phyloP scores from a whole-genome alignment of 176 grass and related monocot species.

The Oryza brachyantha region DNA sequence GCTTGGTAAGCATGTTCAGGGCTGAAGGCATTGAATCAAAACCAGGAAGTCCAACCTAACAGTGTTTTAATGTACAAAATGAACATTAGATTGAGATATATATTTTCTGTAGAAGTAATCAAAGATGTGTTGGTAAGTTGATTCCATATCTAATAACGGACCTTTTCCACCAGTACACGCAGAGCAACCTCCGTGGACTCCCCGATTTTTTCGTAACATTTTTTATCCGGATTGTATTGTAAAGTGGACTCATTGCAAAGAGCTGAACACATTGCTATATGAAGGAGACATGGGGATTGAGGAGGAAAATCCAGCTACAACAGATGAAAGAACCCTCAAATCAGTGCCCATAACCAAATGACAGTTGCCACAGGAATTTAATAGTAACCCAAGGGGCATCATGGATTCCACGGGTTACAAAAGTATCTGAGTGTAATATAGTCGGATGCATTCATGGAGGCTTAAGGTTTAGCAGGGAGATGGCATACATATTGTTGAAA shows the following conservation, averaged over 20 bases:
- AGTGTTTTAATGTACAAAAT: conserved; percentile 8
- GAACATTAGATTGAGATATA: conserved; percentile 14
- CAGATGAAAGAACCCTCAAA: conserved; percentile 30
- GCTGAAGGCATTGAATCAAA: conserved; percentile 99
- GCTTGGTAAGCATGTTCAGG: conserved; percentile 85
- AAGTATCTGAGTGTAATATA: background rate
- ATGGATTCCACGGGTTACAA: background rate
- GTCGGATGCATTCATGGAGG: background rate
- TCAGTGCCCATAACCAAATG: conserved; percentile 30
- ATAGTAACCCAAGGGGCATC: conserved; percentile 1
- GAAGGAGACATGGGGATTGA: conserved; percentile 92
- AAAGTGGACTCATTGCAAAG: conserved; percentile 96
- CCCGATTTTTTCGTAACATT: conserved; percentile 94
- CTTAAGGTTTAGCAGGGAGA: background rate
- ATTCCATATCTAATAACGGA: conserved; percentile 33
- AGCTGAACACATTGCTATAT: conserved; percentile 97
- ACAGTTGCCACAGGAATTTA: background rate
- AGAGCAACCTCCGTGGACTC: conserved; percentile 98
- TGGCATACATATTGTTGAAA: background rate
- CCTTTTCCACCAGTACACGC: conserved; percentile 95
- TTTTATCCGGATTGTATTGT: conserved; percentile 97
- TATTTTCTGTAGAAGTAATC: background rate
- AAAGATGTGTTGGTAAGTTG: conserved; percentile 12
- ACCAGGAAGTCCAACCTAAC: conserved; percentile 96
- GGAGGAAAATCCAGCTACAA: conserved; percentile 95